Base-by-base conservation (phyloP, 1,284 basidiomycete species). In the Porogramme epimiltina region DNA sequence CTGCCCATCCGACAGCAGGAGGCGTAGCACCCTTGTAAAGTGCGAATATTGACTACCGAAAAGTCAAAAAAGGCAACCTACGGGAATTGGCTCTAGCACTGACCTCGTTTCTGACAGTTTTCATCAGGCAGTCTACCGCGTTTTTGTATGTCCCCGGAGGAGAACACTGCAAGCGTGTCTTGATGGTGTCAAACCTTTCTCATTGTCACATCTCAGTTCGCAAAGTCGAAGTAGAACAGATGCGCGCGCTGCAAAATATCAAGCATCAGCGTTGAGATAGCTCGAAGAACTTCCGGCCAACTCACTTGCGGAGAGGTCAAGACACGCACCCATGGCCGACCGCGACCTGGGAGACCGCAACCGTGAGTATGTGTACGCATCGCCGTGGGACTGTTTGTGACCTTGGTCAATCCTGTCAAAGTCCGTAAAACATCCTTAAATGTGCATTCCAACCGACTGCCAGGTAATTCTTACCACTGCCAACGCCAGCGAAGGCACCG, bases 1-100 rank as follows among this genome's bases (percentile, higher is more conserved):
- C 76, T 8, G 85, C 83, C 89, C 88, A 91, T 2, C 87, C 88
- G 3, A 91, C 72, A 18, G 87, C 86, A 2, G 89, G 89, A 4
- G 88, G 86, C 1, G 84, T 83, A 9, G 84, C 85, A 15, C 87
- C 87, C 71, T 87, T 87, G 73, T 87, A 87, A 20, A 87, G 70
- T 5, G 82, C 85, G 33, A 69, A 59, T 1, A 66, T 42, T 16
- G 62, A 67, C 64, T 68, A n/a, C n/a, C n/a, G n/a, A n/a, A n/a
- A n/a, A n/a, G n/a, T n/a, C n/a, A n/a, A n/a, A n/a, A n/a, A n/a
- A n/a, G n/a, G n/a, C n/a, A n/a, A n/a, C n/a, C n/a, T n/a, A n/a
- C n/a, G n/a, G n/a, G n/a, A n/a, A n/a, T n/a, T n/a, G n/a, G n/a
- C n/a, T n/a, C n/a, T 28, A 31, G 43, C 39, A 23, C 39, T 20